Percentiles rank a stretch among this genome's conserved stretches.
Evolutionary conservation across 352 stramenopile species (phyloP).

Genomic region (Pythium aristosporum): DNA sequence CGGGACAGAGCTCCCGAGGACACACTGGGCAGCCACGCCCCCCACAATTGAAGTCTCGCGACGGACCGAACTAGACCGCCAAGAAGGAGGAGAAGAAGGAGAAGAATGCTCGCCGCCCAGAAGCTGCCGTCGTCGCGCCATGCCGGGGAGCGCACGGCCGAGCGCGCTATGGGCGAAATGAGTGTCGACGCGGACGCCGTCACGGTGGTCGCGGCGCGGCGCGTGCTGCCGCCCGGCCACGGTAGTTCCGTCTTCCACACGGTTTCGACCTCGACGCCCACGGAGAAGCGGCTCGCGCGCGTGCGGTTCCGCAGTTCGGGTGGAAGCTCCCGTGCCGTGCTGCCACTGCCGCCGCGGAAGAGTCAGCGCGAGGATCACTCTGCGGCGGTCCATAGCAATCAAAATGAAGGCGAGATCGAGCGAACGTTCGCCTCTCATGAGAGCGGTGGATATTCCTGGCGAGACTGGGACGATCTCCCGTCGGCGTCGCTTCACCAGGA

Average conservation of each 20-base stretch:
- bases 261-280: slow-evolving; percentile 52
- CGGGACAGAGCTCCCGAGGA: neutral
- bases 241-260: slow-evolving; percentile 42
- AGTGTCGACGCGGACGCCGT: slow-evolving; percentile 18
- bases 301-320: slow-evolving; percentile 24
- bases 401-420: slow-evolving; percentile 17
- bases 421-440: neutral
- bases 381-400: slow-evolving; percentile 7
- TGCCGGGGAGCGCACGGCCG: slow-evolving; percentile 39
- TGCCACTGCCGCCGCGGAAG: slow-evolving; percentile 18
- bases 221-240: neutral
- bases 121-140: neutral
- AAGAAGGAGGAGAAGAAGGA: neutral
- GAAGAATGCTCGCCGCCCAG: neutral
- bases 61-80: neutral
- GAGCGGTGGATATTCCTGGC: neutral
- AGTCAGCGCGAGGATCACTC: slow-evolving; percentile 2
- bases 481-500: neutral
- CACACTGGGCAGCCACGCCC: neutral
- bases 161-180: slow-evolving; percentile 11
- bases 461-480: slow-evolving; percentile 5
- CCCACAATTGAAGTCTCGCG: slow-evolving; percentile 5
- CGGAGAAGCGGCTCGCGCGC: slow-evolving; percentile 34
- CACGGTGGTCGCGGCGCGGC: slow-evolving; percentile 21
- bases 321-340: slow-evolving; percentile 5